phyloP scores from a whole-genome alignment of 441 rosid species.

The Iberis amara region DNA sequence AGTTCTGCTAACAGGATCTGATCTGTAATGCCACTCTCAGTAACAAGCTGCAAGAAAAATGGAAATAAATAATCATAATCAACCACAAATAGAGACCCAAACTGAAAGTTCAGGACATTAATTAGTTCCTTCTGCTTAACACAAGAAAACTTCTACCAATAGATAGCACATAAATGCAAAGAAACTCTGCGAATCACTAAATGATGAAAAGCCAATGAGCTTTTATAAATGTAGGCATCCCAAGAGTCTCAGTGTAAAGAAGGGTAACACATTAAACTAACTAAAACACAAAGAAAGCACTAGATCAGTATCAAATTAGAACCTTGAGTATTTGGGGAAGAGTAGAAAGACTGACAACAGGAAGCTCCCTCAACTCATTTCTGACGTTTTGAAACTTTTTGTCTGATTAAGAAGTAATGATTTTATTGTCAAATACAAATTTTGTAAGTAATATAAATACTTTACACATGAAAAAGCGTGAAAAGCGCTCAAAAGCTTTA shows the following conservation, averaged over 20 bases:
- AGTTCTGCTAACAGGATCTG: slow-evolving; percentile 68
- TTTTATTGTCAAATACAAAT: slow-evolving; percentile 4
- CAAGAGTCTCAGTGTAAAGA: neutral
- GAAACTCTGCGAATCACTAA: no score
- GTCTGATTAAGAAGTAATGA: slow-evolving; percentile 36
- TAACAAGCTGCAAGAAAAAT: slow-evolving; percentile 56
- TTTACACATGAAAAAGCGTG: neutral
- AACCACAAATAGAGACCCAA: neutral
- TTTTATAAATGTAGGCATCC: no score
- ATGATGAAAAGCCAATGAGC: no score
- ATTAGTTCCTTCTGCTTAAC: no score
- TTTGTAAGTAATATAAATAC: neutral
- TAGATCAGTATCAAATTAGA: slow-evolving; percentile 21
- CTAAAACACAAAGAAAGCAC: slow-evolving; percentile 12
- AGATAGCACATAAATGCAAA: neutral
- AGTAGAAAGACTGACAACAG: slow-evolving; percentile 72
- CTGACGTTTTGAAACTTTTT: slow-evolving; percentile 61
- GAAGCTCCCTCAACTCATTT: slow-evolving; percentile 73
- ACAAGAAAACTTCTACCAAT: slow-evolving; percentile 6
- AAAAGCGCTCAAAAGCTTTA: slow-evolving; percentile 1
- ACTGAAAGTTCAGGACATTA: neutral
- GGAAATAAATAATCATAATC: slow-evolving; percentile 12
- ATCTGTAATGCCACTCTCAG: slow-evolving; percentile 70
- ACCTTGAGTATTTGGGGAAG: slow-evolving; percentile 87
- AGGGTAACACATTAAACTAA: neutral